Conservation (phyloP, 495 filamentous ascomycete species). For the Xylaria flabelliformis region DNA sequence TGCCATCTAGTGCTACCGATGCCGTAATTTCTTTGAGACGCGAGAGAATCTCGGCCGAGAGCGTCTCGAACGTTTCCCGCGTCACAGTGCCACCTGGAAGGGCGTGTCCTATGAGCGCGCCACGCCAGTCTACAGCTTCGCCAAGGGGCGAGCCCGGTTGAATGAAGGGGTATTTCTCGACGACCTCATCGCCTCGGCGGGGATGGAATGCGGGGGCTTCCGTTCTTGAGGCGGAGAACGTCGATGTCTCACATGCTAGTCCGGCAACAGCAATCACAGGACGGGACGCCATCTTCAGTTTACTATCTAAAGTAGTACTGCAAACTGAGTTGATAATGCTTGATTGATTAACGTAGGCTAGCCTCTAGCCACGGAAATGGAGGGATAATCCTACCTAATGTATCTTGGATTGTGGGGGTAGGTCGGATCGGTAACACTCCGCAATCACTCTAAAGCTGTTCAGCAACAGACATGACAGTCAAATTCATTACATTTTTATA, state of each 20-base stretch:
- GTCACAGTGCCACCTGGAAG: constrained; percentile 61
- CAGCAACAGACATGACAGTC: neutral
- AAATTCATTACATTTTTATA: neutral
- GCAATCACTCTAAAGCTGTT: neutral
- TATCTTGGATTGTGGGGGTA: constrained; percentile 5
- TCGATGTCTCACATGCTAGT: constrained; percentile 63
- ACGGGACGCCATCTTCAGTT: constrained; percentile 34
- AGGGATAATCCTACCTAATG: neutral
- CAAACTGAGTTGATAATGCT: neutral
- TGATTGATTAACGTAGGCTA: neutral
- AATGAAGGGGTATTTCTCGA: constrained; percentile 57
- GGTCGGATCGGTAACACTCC: neutral
- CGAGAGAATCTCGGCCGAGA: constrained; percentile 55
- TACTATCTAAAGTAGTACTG: neutral
- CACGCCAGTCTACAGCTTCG: constrained; percentile 54
- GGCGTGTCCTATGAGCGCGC: constrained; percentile 61
- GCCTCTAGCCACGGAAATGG: neutral
- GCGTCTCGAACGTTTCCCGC: constrained; percentile 54
- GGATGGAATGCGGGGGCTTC: constrained; percentile 60
- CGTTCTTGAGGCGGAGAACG: constrained; percentile 61
- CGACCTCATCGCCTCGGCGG: constrained; percentile 51
- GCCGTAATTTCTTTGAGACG: constrained; percentile 48
- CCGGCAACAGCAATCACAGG: constrained; percentile 62
- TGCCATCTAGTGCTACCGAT: constrained; percentile 48
- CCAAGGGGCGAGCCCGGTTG: constrained; percentile 50